These are phyloP conservation scores for Mimosa bimucronata DNA, from an alignment of 306 rosid genomes.

Conservation along the genomic window DNA sequence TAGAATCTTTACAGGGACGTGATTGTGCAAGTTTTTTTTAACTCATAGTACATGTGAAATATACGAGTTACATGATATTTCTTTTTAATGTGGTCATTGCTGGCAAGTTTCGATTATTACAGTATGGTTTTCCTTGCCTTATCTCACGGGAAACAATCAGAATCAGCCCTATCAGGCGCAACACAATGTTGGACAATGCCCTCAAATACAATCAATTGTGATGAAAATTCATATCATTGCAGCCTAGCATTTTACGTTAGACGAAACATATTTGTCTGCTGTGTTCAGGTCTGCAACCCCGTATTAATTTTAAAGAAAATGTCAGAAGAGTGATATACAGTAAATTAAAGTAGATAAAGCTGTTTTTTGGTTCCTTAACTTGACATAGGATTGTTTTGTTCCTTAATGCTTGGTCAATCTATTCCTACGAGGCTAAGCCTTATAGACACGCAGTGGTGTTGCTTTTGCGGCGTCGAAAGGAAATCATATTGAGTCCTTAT, in stretches of 20 bases:
- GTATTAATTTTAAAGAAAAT: too few relatives aligned
- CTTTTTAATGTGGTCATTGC: background rate
- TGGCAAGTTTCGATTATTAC: background rate
- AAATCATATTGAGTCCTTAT: background rate
- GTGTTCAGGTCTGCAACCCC: too few relatives aligned
- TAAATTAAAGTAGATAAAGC: background rate
- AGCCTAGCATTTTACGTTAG: too few relatives aligned
- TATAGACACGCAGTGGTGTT: background rate
- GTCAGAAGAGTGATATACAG: background rate
- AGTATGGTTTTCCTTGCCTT: background rate
- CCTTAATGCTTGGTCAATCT: background rate
- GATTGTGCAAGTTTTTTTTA: background rate
- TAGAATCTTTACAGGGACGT: background rate
- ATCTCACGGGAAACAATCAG: too few relatives aligned
- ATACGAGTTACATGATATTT: background rate
- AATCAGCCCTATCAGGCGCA: too few relatives aligned
- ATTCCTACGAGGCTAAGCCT: background rate
- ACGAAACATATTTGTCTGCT: too few relatives aligned
- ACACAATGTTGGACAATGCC: too few relatives aligned
- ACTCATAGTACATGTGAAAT: background rate
- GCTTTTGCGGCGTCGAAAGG: constrained; percentile 1
- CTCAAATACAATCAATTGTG: too few relatives aligned
- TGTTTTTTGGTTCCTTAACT: background rate
- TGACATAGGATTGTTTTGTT: background rate
- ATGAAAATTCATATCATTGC: too few relatives aligned